These are phyloP conservation scores for Saccharomycopsis sp. DNA, from an alignment of 805 yeast genomes.

Conservation along the genomic window DNA sequence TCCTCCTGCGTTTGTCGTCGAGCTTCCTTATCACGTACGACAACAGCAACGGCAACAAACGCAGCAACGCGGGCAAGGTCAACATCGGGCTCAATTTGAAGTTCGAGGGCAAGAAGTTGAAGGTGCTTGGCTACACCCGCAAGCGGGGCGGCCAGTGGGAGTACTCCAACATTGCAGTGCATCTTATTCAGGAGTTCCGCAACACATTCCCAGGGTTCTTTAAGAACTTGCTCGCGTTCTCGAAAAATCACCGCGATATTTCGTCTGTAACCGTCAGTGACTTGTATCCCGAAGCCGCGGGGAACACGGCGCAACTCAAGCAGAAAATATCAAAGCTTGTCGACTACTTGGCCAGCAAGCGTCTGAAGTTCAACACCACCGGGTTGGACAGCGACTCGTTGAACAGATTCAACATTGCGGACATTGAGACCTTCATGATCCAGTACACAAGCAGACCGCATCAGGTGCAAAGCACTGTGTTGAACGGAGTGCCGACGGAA, in stretches of 20 bases:
- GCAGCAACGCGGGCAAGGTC: constrained; percentile 38
- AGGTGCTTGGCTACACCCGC: constrained; percentile 83
- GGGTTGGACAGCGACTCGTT: constrained; percentile 74
- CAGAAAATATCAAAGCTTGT: constrained; percentile 28
- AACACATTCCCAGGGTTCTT: constrained; percentile 58
- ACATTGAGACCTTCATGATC: constrained; percentile 57
- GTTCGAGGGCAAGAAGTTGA: constrained; percentile 69
- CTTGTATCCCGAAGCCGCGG: constrained; percentile 31
- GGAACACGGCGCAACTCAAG: constrained; percentile 25
- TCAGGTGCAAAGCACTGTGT: constrained; percentile 44
- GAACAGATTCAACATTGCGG: constrained; percentile 55
- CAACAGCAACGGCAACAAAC: background rate
- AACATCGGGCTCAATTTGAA: constrained; percentile 83
- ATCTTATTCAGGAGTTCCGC: constrained; percentile 56
- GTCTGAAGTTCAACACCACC: constrained; percentile 52
- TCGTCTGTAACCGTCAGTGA: constrained; percentile 26
- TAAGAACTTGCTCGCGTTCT: constrained; percentile 29
- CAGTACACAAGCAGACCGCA: constrained; percentile 40
- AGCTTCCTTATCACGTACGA: constrained; percentile 46
- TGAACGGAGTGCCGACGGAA: constrained; percentile 76
- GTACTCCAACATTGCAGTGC: constrained; percentile 67
- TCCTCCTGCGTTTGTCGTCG: constrained; percentile 75
- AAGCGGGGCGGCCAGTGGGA: constrained; percentile 70
- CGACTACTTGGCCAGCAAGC: constrained; percentile 43
- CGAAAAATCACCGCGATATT: constrained; percentile 5